A percentile compares a stretch with the other conserved stretches of the same genome.
Conservation (phyloP, 345 rosid genomes). For the Rhodamnia rubescens region DNA sequence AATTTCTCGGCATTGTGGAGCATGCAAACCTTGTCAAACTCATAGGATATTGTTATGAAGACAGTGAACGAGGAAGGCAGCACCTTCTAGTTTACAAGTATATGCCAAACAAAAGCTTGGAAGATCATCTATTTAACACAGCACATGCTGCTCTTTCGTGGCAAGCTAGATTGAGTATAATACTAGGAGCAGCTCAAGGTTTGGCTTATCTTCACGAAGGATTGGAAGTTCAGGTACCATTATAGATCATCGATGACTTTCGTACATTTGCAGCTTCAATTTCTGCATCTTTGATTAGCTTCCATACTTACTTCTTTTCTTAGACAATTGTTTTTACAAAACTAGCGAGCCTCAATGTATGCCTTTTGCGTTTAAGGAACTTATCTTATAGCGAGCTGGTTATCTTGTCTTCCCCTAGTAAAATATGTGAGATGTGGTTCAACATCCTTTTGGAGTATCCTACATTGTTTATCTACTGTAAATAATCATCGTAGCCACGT, state of each 20-base stretch:
- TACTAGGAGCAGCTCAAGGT: slow-evolving; percentile 80
- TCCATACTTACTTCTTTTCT: background rate
- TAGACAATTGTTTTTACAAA: background rate
- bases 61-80: slow-evolving; percentile 65
- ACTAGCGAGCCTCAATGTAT: background rate
- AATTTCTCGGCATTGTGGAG: slow-evolving; percentile 70
- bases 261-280: background rate
- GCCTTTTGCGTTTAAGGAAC: background rate
- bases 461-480: too few relatives aligned
- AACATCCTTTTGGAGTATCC: background rate
- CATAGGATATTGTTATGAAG: slow-evolving; percentile 69
- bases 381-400: background rate
- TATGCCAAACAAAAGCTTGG: slow-evolving; percentile 73
- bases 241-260: background rate
- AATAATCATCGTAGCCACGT: background rate
- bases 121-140: slow-evolving; percentile 73
- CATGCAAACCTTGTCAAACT: slow-evolving; percentile 83
- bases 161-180: slow-evolving; percentile 52
- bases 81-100: slow-evolving; percentile 72
- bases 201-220: slow-evolving; percentile 77
- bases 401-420: background rate
- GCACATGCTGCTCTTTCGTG: slow-evolving; percentile 46
- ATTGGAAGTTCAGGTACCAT: slow-evolving; percentile 57
- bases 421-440: background rate
- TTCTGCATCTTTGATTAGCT: background rate